A percentile compares a stretch with the other conserved stretches of the same genome.
Evolutionary conservation across 306 rosid genomes (phyloP).

Genomic region (Quercus aquifolioides): DNA sequence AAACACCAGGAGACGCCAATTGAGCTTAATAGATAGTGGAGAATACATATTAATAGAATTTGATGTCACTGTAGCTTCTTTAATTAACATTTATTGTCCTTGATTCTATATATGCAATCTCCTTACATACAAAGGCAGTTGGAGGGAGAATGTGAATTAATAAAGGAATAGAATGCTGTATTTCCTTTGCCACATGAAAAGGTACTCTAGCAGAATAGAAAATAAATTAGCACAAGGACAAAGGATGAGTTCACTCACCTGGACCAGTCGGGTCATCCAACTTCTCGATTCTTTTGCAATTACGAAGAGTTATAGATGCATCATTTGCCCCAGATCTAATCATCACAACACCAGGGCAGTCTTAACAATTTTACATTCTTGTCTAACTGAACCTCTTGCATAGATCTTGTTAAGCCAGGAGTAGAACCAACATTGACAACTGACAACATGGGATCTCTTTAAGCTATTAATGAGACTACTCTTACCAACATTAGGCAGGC

Average conservation of each 20-base stretch:
- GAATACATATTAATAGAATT: background rate
- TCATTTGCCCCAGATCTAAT: slow-evolving; percentile 56
- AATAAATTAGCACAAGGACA: background rate
- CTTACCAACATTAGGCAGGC: slow-evolving; percentile 97
- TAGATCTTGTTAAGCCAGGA: slow-evolving; percentile 84
- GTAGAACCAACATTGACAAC: slow-evolving; percentile 73
- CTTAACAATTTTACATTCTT: slow-evolving; percentile 81
- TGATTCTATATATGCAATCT: background rate
- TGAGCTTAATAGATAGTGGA: too few species aligned
- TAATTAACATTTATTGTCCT: background rate
- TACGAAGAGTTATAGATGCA: slow-evolving; percentile 61
- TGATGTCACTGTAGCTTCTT: background rate
- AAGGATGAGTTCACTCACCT: slow-evolving; percentile 42
- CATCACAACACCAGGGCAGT: slow-evolving; percentile 98
- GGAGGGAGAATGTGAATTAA: background rate
- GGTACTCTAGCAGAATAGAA: background rate
- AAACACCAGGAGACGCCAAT: too few species aligned
- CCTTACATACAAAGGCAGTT: background rate
- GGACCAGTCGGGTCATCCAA: slow-evolving; percentile 78
- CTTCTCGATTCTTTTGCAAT: slow-evolving; percentile 94
- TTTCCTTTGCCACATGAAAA: background rate
- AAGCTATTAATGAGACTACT: slow-evolving; percentile 91
- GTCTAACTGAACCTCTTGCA: slow-evolving; percentile 91
- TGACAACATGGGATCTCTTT: slow-evolving; percentile 61
- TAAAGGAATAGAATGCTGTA: background rate